Base-by-base conservation (phyloP, 1,139 yeast genomes). In the Entelexis paramagnoliae region DNA sequence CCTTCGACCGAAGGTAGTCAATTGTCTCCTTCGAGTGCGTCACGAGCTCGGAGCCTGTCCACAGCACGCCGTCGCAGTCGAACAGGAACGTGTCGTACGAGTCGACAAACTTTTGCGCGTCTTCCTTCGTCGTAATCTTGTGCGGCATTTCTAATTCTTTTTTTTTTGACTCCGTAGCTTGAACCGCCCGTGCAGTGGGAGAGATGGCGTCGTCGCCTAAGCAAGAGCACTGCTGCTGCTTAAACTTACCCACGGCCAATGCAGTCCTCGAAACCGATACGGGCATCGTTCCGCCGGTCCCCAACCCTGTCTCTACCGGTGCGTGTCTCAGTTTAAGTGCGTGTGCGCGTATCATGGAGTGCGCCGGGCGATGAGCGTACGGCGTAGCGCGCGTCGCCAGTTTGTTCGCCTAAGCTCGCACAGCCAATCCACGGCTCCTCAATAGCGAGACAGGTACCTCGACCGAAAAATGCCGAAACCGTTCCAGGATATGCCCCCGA, bases 41-140 rank as follows among this genome's bases (percentile, higher is more conserved):
- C 46, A 89, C 75, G 33, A 83, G 66, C 47, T 75, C 77, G 50
- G 77, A 77, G 16, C 95, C 96, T 38, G 83, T 72, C 97, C 97
- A 89, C 50, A 89, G 72, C 9, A 89, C 97, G 50, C 75, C 97
- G 65, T 89, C 97, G 68, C 97, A 89, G 64, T 89, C 97, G 64
- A 89, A 89, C 54, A 89, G 70, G 62, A 88, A 88, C 55, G 84
- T 83, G 63, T 87, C 96, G 65, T 81, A 83, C 46, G 73, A 67
- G 55, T 73, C 75, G 14, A 89, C 67, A 49, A 89, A 70, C n/a
- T 68, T 63, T 46, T 73, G 71, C 3, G 79, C 83, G 34, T 73
- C 74, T 43, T 71, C 72, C 54, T 70, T 71, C 16, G 69, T 64
- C 16, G 71, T 68, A 34, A 84, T 65, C 28, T 59, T 51, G 19